Percentiles rank a stretch among this genome's conserved stretches.
Conservation (phyloP, 2,329 filamentous ascomycete genomes). For the Monilinia vaccinii-corymbosi region DNA sequence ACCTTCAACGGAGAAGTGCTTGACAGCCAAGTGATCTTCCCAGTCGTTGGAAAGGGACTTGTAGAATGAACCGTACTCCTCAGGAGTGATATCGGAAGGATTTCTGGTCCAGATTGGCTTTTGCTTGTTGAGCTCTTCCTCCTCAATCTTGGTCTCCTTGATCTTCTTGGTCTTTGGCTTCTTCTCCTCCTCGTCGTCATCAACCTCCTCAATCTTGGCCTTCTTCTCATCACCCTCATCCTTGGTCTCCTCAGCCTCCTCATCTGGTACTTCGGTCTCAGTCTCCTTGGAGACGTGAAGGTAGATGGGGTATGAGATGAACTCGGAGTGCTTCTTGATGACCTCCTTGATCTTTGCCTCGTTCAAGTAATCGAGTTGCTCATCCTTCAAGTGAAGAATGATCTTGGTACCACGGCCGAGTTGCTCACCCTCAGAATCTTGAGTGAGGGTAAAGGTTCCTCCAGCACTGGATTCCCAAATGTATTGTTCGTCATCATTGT, state of each 20-base stretch:
- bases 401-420: slow-evolving; percentile 96
- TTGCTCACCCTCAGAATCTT: slow-evolving; percentile 83
- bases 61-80: slow-evolving; percentile 99
- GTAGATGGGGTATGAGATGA: slow-evolving; percentile 99
- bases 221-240: slow-evolving; percentile 36
- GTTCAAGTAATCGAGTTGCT: slow-evolving; percentile 97
- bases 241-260: slow-evolving; percentile 11
- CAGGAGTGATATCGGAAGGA: slow-evolving; percentile 84
- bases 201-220: slow-evolving; percentile 15
- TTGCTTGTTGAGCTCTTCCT: slow-evolving; percentile 99
- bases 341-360: slow-evolving; percentile 99
- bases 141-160: slow-evolving; percentile 97
- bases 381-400: slow-evolving; percentile 97
- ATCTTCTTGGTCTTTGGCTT: slow-evolving; percentile 81
- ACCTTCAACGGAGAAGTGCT: slow-evolving; percentile 99
- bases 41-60: slow-evolving; percentile 99
- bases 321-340: slow-evolving; percentile 99
- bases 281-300: slow-evolving; percentile 99
- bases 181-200: slow-evolving; percentile 13
- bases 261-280: slow-evolving; percentile 77
- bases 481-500: slow-evolving; percentile 99
- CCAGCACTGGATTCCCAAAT: slow-evolving; percentile 97
- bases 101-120: slow-evolving; percentile 99
- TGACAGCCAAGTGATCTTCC: slow-evolving; percentile 98
- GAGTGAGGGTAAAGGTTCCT: slow-evolving; percentile 88